Base-by-base conservation (phyloP, 352 stramenopile genomes). In the Stramenopiles sp. region DNA sequence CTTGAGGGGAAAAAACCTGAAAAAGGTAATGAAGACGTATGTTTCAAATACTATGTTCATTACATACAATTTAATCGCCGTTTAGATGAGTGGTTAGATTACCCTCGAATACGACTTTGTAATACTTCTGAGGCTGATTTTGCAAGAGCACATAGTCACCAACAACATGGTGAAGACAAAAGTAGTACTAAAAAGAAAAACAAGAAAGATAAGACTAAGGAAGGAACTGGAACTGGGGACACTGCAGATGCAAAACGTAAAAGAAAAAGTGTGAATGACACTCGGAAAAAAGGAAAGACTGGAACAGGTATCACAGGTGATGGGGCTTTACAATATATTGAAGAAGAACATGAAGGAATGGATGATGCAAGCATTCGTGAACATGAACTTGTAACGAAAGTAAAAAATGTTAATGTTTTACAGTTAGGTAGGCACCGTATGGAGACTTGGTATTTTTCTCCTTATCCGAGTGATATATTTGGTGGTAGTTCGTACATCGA, bases 361-460 rank as follows among this genome's bases (percentile, higher is more conserved):
- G 39, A 78, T 4, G 53, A 55, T n/a, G 52, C 57, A 40, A 51
- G 72, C 35, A 66, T 81, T 56, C 55, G 58, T 18, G 68, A 81
- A 53, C 67, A 81, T 48, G 65, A 86, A 41, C 64, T 83, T 50
- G 66, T 76, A 3, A 86, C 71, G n/a, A 81, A 76, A 42, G 60
- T 81, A 2, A 85, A 83, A 51, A 83, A 81, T 50, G 68, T 83
- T 40, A 55, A 66, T 26, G 56, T 55, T 29, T 71, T 86, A 42
- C 50, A 68, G 37, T 63, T 86, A 46, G 68, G 68, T 5, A 41
- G 48, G 20, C 71, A 65, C 41, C 48, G 64, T 21, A 65, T 86
- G 0, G 68, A 86, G 38, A 64, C 65, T n/a, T 86, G 71, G 71
- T 86, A 86, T 45, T 84, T 68, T 47, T 74, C 61, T 40, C 69